phyloP scores from a whole-genome alignment of 2,329 filamentous ascomycete genomes.

The Fusarium neocosmosporiellum region DNA sequence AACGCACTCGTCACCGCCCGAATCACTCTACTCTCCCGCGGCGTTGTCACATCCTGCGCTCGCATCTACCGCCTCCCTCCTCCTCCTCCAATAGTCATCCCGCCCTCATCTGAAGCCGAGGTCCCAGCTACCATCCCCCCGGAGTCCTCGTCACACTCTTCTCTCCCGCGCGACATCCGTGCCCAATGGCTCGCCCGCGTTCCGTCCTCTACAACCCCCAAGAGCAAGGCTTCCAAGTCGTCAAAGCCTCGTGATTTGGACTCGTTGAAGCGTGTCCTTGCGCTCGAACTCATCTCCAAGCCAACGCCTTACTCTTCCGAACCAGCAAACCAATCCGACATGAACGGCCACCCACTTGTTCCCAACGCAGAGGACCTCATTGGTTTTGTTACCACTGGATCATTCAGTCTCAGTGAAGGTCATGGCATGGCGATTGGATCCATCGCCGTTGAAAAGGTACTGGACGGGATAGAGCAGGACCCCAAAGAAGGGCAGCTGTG shows the following conservation, averaged over 20 bases:
- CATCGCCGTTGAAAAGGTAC: conserved; percentile 69
- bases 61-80: conserved; percentile 86
- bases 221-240: conserved; percentile 16
- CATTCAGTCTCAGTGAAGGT: conserved; percentile 83
- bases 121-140: conserved; percentile 59
- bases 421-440: conserved; percentile 80
- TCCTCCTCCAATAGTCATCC: conserved; percentile 37
- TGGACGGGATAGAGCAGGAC: conserved; percentile 48
- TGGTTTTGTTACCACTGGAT: conserved; percentile 90
- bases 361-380: conserved; percentile 81
- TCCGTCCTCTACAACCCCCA: conserved; percentile 34
- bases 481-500: conserved; percentile 68
- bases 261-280: conserved; percentile 57
- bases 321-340: conserved; percentile 50
- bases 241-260: conserved; percentile 46
- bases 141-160: conserved; percentile 17
- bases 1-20: conserved; percentile 69
- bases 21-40: conserved; percentile 75
- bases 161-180: conserved; percentile 64
- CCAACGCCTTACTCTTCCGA: conserved; percentile 48
- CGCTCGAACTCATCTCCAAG: conserved; percentile 59
- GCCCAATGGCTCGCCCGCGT: conserved; percentile 77
- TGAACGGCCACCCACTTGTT: conserved; percentile 71
- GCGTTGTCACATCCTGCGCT: conserved; percentile 77
- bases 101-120: conserved; percentile 52